Conservation (phyloP, 495 filamentous ascomycete genomes). For the Neurospora terricola region DNA sequence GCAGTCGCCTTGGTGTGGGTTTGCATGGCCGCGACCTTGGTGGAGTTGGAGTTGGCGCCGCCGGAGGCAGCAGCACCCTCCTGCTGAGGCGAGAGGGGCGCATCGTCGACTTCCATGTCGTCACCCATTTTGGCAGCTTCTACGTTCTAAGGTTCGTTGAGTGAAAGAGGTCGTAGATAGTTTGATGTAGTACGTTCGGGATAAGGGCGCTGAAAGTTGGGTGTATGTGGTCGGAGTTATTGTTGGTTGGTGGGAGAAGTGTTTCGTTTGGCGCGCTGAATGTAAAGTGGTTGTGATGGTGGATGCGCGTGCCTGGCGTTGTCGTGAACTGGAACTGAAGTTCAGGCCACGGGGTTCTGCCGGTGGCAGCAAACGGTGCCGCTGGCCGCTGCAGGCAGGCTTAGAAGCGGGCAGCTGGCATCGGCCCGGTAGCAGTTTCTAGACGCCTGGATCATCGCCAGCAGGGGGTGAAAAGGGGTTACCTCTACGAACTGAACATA, state of each 20-base stretch:
- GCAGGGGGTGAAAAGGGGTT: background rate
- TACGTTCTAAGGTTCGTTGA: background rate
- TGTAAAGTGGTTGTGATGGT: background rate
- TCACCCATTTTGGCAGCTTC: constrained; percentile 7
- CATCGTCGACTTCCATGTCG: constrained; percentile 11
- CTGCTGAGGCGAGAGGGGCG: constrained; percentile 2
- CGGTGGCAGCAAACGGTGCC: background rate
- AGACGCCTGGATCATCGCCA: background rate
- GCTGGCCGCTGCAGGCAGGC: background rate
- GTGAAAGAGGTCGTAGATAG: background rate
- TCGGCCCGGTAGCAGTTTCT: background rate
- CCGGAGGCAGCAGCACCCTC: background rate
- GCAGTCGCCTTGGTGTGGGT: constrained; percentile 76
- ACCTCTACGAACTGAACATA: background rate
- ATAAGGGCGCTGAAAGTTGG: background rate
- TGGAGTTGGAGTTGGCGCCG: constrained; percentile 19
- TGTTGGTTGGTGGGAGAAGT: background rate
- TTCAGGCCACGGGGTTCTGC: background rate
- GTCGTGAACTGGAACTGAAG: background rate
- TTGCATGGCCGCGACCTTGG: constrained; percentile 54
- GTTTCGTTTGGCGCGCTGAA: background rate
- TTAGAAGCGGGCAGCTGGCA: background rate
- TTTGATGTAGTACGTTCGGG: background rate
- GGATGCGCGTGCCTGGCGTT: background rate
- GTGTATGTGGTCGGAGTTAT: background rate